A percentile compares a stretch with the other conserved stretches of the same genome.
phyloP scores from a whole-genome alignment of 2,329 filamentous ascomycete species.

The Triangularia setosa region DNA sequence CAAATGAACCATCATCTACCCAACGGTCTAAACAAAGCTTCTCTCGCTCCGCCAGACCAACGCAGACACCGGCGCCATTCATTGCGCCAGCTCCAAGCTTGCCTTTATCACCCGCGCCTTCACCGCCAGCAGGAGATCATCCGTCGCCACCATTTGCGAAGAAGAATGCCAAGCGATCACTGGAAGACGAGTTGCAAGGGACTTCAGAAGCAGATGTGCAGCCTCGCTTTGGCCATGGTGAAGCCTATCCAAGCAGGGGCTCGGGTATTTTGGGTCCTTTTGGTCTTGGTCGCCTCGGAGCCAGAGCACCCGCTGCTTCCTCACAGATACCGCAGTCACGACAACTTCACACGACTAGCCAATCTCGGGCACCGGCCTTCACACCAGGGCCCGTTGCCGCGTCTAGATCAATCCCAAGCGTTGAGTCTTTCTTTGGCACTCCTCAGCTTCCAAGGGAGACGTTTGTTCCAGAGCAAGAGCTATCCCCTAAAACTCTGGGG shows the following conservation, averaged over 20 bases:
- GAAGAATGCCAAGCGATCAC: not conserved
- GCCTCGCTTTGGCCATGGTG: not conserved
- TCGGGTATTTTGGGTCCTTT: not conserved
- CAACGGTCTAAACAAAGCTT: not conserved
- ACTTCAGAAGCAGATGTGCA: not conserved
- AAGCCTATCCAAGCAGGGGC: not conserved
- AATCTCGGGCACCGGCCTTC: not conserved
- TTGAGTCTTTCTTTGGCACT: not conserved
- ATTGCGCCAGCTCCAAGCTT: not conserved
- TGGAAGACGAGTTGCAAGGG: not conserved
- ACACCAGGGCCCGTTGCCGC: not conserved
- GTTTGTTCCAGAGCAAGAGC: not conserved
- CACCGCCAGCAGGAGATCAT: not conserved
- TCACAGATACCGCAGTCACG: not conserved
- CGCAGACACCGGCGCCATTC: not conserved
- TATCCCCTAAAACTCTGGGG: not conserved
- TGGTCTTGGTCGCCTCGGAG: not conserved
- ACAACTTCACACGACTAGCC: not conserved
- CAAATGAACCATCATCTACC: not conserved
- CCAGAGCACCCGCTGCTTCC: not conserved
- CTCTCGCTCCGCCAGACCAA: not conserved
- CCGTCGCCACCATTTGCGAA: not conserved
- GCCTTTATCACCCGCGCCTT: not conserved
- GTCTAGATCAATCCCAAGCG: not conserved
- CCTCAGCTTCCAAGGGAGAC: not conserved